Evolutionary conservation across 2,329 filamentous ascomycete genomes (phyloP).

Genomic region (Pezicula neosporulosa): DNA sequence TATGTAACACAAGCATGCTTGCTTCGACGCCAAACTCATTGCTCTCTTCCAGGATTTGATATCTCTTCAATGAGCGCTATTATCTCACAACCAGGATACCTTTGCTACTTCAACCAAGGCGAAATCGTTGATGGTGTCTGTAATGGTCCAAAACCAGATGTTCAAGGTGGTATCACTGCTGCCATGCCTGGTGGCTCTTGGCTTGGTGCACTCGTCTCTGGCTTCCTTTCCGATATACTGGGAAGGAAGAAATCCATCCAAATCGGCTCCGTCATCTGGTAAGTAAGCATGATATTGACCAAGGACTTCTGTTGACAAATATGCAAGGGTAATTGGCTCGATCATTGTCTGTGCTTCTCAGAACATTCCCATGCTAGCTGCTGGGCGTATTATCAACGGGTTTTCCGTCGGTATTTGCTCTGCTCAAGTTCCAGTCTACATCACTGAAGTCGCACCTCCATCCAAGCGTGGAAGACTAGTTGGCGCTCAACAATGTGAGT

Average conservation of each 20-base stretch:
- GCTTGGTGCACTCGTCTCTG: conserved; percentile 58
- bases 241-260: conserved; percentile 47
- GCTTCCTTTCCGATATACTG: conserved; percentile 53
- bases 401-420: conserved; percentile 64
- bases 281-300: conserved; percentile 11
- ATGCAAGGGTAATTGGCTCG: conserved; percentile 48
- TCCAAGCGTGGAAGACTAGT: conserved; percentile 61
- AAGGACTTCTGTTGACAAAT: too few species aligned
- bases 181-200: conserved; percentile 71
- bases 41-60: conserved; percentile 37
- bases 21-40: background rate
- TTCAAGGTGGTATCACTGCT: conserved; percentile 64
- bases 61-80: conserved; percentile 57
- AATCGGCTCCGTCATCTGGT: conserved; percentile 43
- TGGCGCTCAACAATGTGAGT: conserved; percentile 62
- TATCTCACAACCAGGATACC: conserved; percentile 47
- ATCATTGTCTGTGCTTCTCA: conserved; percentile 53
- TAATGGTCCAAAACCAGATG: conserved; percentile 45
- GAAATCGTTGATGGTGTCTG: conserved; percentile 38
- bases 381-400: conserved; percentile 58
- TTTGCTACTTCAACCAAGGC: conserved; percentile 45
- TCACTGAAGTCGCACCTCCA: conserved; percentile 61
- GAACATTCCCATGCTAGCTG: conserved; percentile 50
- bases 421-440: conserved; percentile 65
- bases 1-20: background rate